Base-by-base conservation (phyloP, 1,139 yeast genomes). In the Protomyces inundatus region DNA sequence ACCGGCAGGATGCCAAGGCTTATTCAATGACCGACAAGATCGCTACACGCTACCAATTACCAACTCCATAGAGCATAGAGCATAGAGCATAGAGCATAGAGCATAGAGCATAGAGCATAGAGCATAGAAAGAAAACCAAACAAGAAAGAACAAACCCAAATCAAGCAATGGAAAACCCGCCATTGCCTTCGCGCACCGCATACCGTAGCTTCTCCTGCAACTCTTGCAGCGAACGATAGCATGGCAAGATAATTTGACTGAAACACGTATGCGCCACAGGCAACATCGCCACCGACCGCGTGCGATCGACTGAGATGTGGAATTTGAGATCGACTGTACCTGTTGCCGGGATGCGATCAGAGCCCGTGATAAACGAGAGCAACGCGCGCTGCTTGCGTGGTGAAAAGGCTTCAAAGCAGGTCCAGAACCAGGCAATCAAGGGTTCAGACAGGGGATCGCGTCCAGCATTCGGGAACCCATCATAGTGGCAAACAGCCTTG, bases 201-300 rank as follows among this genome's bases (percentile, higher is more conserved):
- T 79, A 72, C 16, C 77, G 73, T 66, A 93, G 74, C 74, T 88
- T 90, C 1, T 73, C 68, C 55, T 77, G 73, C 66, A 91, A 76
- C 69, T 82, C 83, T 35, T 79, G 82, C 66, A 78, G 77, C 3
- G 81, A 72, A 5, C 74, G 70, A 73, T 91, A 93, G 59, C 84
- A 84, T 74, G 85, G 87, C 6, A 93, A 69, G 64, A 93, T 88
- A 51, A 93, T 74, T 76, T 91, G 97, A 72, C 90, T 91, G 76
- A 91, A 93, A 71, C 98, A 93, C 0, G 98, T 93, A 71, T 91
- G 98, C 0, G 97, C 91, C 9, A 86, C 77, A 0, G 98, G 98
- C 36, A 90, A 76, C 59, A 86, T 77, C 3, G 81, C 76, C 10
- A 12, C 9, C 6, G 39, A 32, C 10, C 51, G 51, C 4, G 33